phyloP scores from a whole-genome alignment of 2,329 filamentous ascomycete genomes.

The Pseudogymnoascus sp. region DNA sequence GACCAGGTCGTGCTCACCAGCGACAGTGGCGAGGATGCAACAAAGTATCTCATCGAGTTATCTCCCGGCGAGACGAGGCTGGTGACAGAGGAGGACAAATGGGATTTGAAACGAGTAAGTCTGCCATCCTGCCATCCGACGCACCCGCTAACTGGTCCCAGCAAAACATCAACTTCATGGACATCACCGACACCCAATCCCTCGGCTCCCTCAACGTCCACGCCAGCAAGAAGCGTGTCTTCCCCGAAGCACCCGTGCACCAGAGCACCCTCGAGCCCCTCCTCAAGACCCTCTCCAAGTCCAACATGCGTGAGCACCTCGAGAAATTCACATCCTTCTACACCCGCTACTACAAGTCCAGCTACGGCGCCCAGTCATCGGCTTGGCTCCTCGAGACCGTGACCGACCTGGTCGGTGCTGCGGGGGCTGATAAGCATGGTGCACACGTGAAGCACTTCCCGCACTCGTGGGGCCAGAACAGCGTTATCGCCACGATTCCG shows the following conservation, averaged over 20 bases:
- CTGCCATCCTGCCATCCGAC: not conserved
- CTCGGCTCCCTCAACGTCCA: slow-evolving; percentile 43
- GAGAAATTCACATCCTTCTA: slow-evolving; percentile 72
- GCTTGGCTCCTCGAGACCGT: slow-evolving; percentile 78
- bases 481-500: slow-evolving; percentile 84
- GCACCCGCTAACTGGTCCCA: slow-evolving; percentile 31
- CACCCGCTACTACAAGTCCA: slow-evolving; percentile 73
- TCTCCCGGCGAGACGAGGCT: slow-evolving; percentile 74
- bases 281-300: slow-evolving; percentile 61
- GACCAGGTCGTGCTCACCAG: slow-evolving; percentile 42
- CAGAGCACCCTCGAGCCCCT: slow-evolving; percentile 61
- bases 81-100: slow-evolving; percentile 94
- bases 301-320: slow-evolving; percentile 68
- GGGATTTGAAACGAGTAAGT: slow-evolving; percentile 74
- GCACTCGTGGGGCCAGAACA: slow-evolving; percentile 84
- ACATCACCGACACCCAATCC: slow-evolving; percentile 71
- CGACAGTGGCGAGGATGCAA: slow-evolving; percentile 28
- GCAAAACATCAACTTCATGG: slow-evolving; percentile 85
- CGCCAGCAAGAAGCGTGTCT: slow-evolving; percentile 42
- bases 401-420: slow-evolving; percentile 58
- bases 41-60: slow-evolving; percentile 72
- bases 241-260: slow-evolving; percentile 58
- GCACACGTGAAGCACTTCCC: slow-evolving; percentile 66
- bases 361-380: slow-evolving; percentile 74
- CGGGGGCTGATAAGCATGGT: slow-evolving; percentile 58